Evolutionary conservation across 2,329 filamentous ascomycete species (phyloP), one percentile per base, ranked within the genome.

Genomic region (Hypomyces perniciosus): DNA sequence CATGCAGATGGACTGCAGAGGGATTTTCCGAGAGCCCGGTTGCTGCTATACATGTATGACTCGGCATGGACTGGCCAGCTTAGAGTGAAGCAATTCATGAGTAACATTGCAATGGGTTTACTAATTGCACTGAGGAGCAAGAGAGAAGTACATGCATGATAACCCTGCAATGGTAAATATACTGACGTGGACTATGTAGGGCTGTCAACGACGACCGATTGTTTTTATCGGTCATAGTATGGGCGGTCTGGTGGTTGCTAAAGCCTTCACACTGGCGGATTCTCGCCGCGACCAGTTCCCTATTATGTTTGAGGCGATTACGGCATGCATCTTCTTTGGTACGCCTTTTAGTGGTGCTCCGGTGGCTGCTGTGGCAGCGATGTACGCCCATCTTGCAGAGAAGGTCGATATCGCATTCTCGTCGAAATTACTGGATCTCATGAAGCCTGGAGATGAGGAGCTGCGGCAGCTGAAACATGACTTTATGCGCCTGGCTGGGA

Each of bases 201-300:
- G 30, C 20, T 52, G 50, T 20, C 45, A 44, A 40, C 12, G 45
- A 26, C 46, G 51, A 5, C 71, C 72, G 1, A 69, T 74, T 8
- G 65, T 72, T 0, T 71, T 74, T 34, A 68, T 74, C 10, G 70
- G 68, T 0, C 71, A 73, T 35, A 71, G 68, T 20, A 74, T 73
- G 71, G 71, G 71, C 7, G 71, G 71, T 6, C 59, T 73, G 5
- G 70, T 73, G 1, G 64, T 73, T 31, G 69, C 71, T 8, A 73
- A 73, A 55, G 71, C 68, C 10, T 50, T 47, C 26, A 26, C 29
- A 0, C 43, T 71, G 2, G 67, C 69, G 5, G 67, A 69, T 37
- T 61, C 65, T 0, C 62, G 64, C 12, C 58, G 62, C 20, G 66
- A 72, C 7, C 56, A 61, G 5, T 72, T 69, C 12, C 66, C 64